Percentiles rank a stretch among this genome's conserved stretches.
These are phyloP conservation scores for Ustilago curta DNA, from an alignment of 1,284 basidiomycete genomes.

Conservation along the genomic window DNA sequence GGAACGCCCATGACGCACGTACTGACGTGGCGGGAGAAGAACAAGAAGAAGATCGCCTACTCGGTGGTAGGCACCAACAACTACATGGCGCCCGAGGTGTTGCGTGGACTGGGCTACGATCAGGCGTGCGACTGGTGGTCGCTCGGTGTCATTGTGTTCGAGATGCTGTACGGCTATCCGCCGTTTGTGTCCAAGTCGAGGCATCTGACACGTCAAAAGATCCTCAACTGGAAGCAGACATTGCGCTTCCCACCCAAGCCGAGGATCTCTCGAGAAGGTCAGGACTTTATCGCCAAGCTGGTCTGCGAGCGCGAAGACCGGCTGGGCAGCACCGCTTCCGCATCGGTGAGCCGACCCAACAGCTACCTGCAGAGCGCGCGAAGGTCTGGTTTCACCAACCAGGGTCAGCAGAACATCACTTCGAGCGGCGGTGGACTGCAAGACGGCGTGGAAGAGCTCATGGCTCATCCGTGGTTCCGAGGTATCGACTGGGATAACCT, in stretches of 20 bases:
- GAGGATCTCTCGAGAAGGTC: conserved; percentile 83
- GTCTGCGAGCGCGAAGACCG: conserved; percentile 95
- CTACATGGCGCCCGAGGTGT: conserved; percentile 92
- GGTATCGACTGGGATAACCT: conserved; percentile 60
- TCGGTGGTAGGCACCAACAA: conserved; percentile 78
- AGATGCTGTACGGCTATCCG: conserved; percentile 78
- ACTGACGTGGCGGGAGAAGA: conserved; percentile 90
- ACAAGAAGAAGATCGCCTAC: conserved; percentile 87
- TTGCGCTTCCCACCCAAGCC: conserved; percentile 88
- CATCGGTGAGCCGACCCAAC: conserved; percentile 80
- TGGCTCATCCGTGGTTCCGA: conserved; percentile 73
- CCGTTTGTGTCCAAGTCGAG: conserved; percentile 73
- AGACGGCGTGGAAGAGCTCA: conserved; percentile 89
- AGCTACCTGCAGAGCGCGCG: conserved; percentile 80
- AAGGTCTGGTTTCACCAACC: conserved; percentile 78
- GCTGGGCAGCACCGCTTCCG: conserved; percentile 79
- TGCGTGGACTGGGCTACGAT: conserved; percentile 84
- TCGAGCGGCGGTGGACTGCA: conserved; percentile 52
- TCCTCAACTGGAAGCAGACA: conserved; percentile 87
- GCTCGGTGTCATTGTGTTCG: conserved; percentile 84
- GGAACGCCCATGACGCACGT: conserved; percentile 66
- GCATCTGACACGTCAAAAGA: conserved; percentile 66
- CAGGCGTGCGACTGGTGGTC: conserved; percentile 99
- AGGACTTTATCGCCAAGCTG: conserved; percentile 85
- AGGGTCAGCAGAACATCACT: conserved; percentile 63